Conservation (phyloP, 2,329 filamentous ascomycete genomes). For the Talaromyces sp. region DNA sequence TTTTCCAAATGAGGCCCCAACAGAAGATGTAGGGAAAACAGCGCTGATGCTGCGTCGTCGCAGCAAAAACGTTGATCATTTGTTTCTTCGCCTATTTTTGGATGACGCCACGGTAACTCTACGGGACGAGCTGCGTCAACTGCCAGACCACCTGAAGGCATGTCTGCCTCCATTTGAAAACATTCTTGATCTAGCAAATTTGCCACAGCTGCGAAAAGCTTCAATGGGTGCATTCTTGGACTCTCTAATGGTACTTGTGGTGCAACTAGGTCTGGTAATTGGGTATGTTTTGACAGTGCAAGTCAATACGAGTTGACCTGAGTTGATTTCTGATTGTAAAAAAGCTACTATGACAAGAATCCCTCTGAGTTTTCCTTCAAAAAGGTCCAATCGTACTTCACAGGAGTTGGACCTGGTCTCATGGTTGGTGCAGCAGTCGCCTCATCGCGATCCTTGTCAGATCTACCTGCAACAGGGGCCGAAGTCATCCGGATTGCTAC, state of each 20-base stretch:
- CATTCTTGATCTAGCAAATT: neutral
- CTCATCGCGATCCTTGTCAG: neutral
- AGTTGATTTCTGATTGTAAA: neutral
- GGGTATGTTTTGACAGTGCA: neutral
- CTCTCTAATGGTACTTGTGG: neutral
- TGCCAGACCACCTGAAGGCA: neutral
- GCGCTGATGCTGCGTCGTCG: neutral
- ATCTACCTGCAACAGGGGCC: neutral
- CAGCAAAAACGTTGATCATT: neutral
- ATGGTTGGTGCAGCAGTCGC: neutral
- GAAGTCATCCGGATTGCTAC: neutral
- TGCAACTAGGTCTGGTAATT: neutral
- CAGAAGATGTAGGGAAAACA: neutral
- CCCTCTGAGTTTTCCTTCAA: neutral
- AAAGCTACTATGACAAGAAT: slow-evolving; percentile 1
- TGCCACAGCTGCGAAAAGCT: neutral
- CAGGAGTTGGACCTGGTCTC: neutral
- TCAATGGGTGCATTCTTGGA: neutral
- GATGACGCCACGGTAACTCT: neutral
- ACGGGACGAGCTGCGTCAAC: neutral
- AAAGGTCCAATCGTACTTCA: neutral
- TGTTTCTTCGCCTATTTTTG: neutral
- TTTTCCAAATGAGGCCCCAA: neutral
- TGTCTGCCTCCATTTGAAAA: neutral
- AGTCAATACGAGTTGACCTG: neutral